A percentile compares a stretch with the other conserved stretches of the same genome.
Evolutionary conservation across 306 rosid genomes (phyloP).

Genomic region (Acacia crassicarpa): DNA sequence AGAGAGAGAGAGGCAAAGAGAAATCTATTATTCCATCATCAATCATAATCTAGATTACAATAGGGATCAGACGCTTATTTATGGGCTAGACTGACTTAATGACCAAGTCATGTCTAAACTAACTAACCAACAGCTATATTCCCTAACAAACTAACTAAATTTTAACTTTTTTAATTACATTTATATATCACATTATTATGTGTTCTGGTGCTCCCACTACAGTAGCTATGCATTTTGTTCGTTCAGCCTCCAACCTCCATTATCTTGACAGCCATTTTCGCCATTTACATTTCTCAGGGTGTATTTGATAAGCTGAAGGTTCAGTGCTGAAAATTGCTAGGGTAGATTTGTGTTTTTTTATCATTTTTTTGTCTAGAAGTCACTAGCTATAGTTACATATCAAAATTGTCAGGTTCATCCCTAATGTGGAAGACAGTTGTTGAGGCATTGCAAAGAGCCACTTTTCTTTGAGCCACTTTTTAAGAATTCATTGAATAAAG

Average conservation of each 20-base stretch:
- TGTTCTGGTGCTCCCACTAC: conserved; percentile 9
- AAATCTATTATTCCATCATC: no score
- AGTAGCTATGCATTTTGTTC: background rate
- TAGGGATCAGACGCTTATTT: no score
- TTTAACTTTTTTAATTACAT: no score
- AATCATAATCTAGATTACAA: no score
- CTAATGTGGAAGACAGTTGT: background rate
- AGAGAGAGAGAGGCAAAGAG: no score
- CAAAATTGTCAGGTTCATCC: background rate
- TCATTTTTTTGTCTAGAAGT: background rate
- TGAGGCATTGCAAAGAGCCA: background rate
- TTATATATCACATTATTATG: background rate
- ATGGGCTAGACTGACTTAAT: no score
- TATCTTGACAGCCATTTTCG: background rate
- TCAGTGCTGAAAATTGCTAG: background rate
- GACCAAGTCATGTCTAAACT: no score
- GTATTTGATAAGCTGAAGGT: background rate
- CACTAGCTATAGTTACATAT: background rate
- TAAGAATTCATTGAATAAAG: background rate
- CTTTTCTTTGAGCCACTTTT: background rate
- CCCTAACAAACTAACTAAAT: no score
- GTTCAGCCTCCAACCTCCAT: background rate
- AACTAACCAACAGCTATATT: no score
- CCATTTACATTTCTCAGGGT: background rate
- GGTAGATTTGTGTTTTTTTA: background rate